phyloP scores from a whole-genome alignment of 106 monocot species.

The Phalaenopsis aphrodite region DNA sequence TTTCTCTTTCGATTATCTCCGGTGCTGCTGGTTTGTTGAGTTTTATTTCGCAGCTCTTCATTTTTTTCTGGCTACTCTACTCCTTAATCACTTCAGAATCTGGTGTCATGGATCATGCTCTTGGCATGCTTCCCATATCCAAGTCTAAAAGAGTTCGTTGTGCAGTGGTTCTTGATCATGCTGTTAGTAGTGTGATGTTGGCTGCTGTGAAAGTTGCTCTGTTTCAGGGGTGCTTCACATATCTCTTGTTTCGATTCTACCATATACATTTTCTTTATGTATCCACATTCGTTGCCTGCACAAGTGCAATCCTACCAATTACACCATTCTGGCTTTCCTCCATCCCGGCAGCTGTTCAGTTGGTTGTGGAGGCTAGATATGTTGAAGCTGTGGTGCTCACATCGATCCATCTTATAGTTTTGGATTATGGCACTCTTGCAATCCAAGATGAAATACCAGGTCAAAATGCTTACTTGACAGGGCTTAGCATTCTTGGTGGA shows the following conservation, averaged over 20 bases:
- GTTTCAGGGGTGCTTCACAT: constrained; percentile 43
- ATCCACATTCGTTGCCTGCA: constrained; percentile 32
- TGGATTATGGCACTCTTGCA: constrained; percentile 34
- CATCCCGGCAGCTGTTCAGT: constrained; percentile 30
- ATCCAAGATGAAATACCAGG: constrained; percentile 36
- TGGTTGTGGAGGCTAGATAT: constrained; percentile 33
- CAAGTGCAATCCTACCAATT: constrained; percentile 27
- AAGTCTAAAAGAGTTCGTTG: constrained; percentile 18
- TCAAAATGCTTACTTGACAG: constrained; percentile 37
- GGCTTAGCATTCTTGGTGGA: constrained; percentile 50
- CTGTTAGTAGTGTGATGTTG: constrained; percentile 32
- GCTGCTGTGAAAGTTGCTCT: constrained; percentile 41
- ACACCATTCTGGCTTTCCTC: constrained; percentile 39
- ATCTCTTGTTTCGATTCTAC: constrained; percentile 38
- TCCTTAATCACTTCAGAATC: constrained; percentile 44
- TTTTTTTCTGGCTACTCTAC: constrained; percentile 47
- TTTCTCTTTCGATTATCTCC: constrained; percentile 28
- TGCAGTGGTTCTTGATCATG: constrained; percentile 35
- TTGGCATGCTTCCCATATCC: constrained; percentile 38
- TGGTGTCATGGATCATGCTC: constrained; percentile 34
- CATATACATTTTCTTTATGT: constrained; percentile 41
- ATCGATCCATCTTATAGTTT: constrained; percentile 22
- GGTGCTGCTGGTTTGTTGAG: constrained; percentile 39
- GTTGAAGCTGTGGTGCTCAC: constrained; percentile 26
- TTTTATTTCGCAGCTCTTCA: constrained; percentile 30